Base-by-base conservation (phyloP, 495 filamentous ascomycete species). In the Daldinia vernicosa region DNA sequence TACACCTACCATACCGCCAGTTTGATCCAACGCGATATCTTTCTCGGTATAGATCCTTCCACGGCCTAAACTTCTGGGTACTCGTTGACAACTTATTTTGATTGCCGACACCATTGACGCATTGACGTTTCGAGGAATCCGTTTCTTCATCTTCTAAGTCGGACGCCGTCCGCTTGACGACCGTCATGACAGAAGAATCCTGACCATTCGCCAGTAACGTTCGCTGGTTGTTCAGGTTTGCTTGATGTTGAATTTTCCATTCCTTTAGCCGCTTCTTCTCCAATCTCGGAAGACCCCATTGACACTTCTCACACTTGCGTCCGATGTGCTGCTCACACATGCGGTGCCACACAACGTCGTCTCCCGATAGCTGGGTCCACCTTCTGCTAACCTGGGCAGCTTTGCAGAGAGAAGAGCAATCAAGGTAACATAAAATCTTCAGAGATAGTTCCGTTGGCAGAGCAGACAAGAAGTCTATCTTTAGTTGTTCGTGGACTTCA, bases 261-360 rank as follows among this genome's bases (percentile, higher is more conserved):
- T 93, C 94, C 33, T 93, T 87, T 43, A 99, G 80, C 75, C 91
- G 87, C 78, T 96, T 97, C 64, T 93, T 86, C 72, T 98, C 95
- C 60, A 99, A 78, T 53, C 95, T 82, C 50, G 95, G 95, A 52
- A 99, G 78, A 3, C 95, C 95, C 94, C 93, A 97, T 15, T 96
- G 95, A 75, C 95, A 99, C 76, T 97, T 98, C 54, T 89, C 94
- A 80, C 95, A 99, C 77, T 97, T 98, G 55, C 94, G 86, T 32
- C 72, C 72, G 60, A 97, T 98, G 74, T 99, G 95, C 75, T 99
- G 95, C 81, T 98, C 94, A 75, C 95, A 99, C 95, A 99, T 98
- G 61, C 90, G 91, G 71, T 98, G 95, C 95, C 95, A 99, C 2
- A 99, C 95, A 26, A 97, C 90, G 80, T 99, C 95, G 75, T 97